Evolutionary conservation across 116 monocot genomes (phyloP), one percentile per base, ranked within the genome.

Genomic region (Trichopus zeylanicus): DNA sequence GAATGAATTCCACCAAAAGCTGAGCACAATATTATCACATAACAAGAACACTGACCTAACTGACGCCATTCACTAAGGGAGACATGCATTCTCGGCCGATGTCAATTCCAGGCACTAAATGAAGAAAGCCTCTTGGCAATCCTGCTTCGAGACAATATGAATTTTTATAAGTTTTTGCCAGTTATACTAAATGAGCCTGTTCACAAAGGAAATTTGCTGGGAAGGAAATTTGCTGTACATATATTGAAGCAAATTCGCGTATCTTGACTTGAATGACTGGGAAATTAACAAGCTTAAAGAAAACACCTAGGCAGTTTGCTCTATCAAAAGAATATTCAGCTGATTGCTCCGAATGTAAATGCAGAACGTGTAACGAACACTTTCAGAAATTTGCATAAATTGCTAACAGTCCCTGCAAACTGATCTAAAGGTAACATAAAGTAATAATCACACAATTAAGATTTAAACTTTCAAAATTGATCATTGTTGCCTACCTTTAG

Each of bases 31-130:
- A 68, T 70, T 67, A 80, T 59, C 62, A 70, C 78, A 80, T 77
- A 77, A 80, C 70, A 78, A 54, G 68, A 92, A 73, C 75, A 92
- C 92, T 92, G 87, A 92, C 87, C 92, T 87, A 91, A 76, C 75
- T 37, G 73, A 73, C 72, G 73, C 74, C 79, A 85, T 73, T 65
- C 77, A 77, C 54, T 80, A 77, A 60, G 73, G 78, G 68, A 71
- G 76, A 86, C 55, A 82, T 64, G 79, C 87, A 83, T 75, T 73
- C 42, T 87, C 92, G 78, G 81, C 83, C 63, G 81, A 80, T 76
- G 69, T 85, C 85, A 85, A 60, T 69, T 85, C 79, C 84, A 75
- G 79, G 82, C 82, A 74, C 70, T 77, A 81, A 75, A 76, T 71
- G 75, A 76, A 79, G 76, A 92, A 80, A 87, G 92, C 84, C 87